Evolutionary conservation across 2,329 filamentous ascomycete species (phyloP).

Genomic region (Hawksworthiomyces lignivorus): DNA sequence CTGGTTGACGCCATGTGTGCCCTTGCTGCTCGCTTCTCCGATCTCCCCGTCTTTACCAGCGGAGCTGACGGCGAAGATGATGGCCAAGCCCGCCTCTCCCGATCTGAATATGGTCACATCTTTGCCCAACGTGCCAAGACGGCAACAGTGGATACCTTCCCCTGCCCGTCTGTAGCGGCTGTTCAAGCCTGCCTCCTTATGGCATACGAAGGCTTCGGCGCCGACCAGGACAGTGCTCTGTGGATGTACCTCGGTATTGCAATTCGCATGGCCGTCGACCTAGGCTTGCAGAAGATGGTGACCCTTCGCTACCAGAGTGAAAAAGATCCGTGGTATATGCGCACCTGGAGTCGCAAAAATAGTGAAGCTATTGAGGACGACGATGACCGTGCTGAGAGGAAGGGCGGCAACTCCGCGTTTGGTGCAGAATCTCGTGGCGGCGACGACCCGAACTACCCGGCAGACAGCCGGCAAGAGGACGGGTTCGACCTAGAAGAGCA

Average conservation of each 20-base stretch:
- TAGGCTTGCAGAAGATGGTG: conserved; percentile 75
- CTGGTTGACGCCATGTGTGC: conserved; percentile 82
- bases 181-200: conserved; percentile 78
- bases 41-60: conserved; percentile 44
- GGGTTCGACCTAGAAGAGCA: conserved; percentile 42
- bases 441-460: conserved; percentile 27
- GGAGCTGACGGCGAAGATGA: conserved; percentile 25
- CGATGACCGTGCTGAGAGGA: conserved; percentile 18
- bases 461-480: conserved; percentile 28
- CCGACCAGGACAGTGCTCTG: conserved; percentile 77
- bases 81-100: conserved; percentile 12
- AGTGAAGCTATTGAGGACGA: conserved; percentile 17
- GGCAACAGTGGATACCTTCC: conserved; percentile 75
- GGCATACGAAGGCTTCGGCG: conserved; percentile 84
- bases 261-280: conserved; percentile 58
- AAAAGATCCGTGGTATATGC: conserved; percentile 41
- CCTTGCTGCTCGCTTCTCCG: conserved; percentile 72
- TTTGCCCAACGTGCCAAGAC: conserved; percentile 78
- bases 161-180: conserved; percentile 73
- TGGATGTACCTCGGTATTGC: conserved; percentile 92
- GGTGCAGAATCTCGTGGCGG: conserved; percentile 22
- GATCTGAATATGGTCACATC: conserved; percentile 64
- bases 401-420: neutral
- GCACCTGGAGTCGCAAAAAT: conserved; percentile 33
- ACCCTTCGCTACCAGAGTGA: conserved; percentile 58